Evolutionary conservation across 2,329 filamentous ascomycete species (phyloP).

Genomic region (Zasmidium cellare): DNA sequence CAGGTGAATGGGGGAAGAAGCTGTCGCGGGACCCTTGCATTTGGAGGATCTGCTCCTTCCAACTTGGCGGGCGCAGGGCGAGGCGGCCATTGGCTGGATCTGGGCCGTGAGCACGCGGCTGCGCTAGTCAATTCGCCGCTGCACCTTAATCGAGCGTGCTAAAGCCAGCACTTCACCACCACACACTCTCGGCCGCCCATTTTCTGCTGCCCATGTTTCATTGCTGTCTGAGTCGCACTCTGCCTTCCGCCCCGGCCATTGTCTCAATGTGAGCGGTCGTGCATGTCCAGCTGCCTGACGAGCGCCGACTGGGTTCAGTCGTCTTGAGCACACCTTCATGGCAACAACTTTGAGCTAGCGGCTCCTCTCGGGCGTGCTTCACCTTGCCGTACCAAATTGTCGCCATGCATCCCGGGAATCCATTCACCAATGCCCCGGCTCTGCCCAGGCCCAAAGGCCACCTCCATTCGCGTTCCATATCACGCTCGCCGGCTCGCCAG

Average conservation of each 20-base stretch:
- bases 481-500: slow-evolving; percentile 31
- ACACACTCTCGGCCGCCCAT: not conserved
- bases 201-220: not conserved
- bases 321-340: not conserved
- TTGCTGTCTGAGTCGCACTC: not conserved
- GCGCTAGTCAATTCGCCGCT: not conserved
- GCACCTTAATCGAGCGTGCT: not conserved
- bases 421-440: slow-evolving; percentile 31
- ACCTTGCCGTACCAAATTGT: not conserved
- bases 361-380: not conserved
- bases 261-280: not conserved
- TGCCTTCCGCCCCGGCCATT: not conserved
- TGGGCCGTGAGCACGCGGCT: not conserved
- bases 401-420: slow-evolving; percentile 27
- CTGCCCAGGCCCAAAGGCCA: slow-evolving; percentile 22
- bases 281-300: not conserved
- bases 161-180: not conserved
- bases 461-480: slow-evolving; percentile 28
- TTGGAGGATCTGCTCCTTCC: not conserved
- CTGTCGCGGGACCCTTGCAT: not conserved
- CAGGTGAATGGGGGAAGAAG: not conserved
- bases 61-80: not conserved
- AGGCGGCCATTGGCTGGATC: not conserved
- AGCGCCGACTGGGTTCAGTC: not conserved
- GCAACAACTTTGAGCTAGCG: not conserved